Percentiles rank a stretch among this genome's conserved stretches.
phyloP scores from a whole-genome alignment of 139 green algal species.

The Chlamydomonas incerta region DNA sequence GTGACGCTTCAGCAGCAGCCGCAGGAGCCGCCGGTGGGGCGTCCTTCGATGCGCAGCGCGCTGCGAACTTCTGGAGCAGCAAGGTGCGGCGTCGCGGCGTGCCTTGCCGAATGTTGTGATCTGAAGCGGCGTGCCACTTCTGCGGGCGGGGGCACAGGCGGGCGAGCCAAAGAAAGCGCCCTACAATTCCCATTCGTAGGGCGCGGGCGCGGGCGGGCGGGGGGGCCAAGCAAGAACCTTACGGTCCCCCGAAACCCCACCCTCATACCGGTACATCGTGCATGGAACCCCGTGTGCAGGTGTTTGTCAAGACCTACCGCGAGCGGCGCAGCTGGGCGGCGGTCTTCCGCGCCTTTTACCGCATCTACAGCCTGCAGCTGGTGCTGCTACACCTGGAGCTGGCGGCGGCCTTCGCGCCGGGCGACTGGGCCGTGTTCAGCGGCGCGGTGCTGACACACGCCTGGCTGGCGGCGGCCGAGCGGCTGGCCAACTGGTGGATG shows the following conservation, averaged over 20 bases:
- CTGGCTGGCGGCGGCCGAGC: constrained; percentile 15
- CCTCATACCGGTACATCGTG: too few species aligned
- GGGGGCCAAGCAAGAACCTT: too few species aligned
- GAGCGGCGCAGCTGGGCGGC: constrained; percentile 65
- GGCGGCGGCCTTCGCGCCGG: constrained; percentile 19
- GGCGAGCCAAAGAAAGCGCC: too few species aligned
- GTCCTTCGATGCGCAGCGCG: constrained; percentile 7
- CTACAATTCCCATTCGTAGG: too few species aligned
- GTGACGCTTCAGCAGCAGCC: too few species aligned
- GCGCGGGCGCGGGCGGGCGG: too few species aligned
- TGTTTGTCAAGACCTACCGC: constrained; percentile 74
- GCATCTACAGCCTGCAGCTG: constrained; percentile 55
- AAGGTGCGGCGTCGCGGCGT: background rate
- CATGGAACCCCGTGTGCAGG: constrained; percentile 5
- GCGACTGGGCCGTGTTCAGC: background rate
- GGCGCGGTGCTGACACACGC: constrained; percentile 25
- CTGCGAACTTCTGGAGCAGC: constrained; percentile 28
- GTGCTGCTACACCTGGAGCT: constrained; percentile 24
- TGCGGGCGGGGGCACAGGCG: too few species aligned
- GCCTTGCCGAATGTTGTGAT: too few species aligned
- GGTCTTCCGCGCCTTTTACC: constrained; percentile 66
- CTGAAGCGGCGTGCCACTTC: too few species aligned
- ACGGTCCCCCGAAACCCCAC: too few species aligned
- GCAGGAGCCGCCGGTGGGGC: too few species aligned
- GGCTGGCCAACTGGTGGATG: constrained; percentile 28